These are phyloP conservation scores for Flaveria ramosissima DNA, from an alignment of 129 eudicot species.

Conservation along the genomic window DNA sequence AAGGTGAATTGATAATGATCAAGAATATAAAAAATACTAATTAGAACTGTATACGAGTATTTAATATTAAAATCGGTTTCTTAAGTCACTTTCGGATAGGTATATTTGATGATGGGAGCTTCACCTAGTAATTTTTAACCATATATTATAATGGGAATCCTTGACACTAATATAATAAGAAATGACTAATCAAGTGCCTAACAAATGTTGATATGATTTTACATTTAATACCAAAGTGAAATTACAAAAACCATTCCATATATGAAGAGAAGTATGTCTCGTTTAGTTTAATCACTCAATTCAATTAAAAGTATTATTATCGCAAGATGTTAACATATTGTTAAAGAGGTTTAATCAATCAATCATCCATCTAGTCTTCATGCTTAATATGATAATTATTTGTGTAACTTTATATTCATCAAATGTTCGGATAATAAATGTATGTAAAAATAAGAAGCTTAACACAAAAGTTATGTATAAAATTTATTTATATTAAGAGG, in stretches of 20 bases:
- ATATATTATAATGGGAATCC: no score
- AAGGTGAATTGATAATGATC: no score
- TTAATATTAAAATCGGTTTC: no score
- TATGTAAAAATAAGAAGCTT: neutral
- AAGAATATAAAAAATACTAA: no score
- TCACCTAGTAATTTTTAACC: no score
- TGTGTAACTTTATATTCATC: neutral
- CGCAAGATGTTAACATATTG: neutral
- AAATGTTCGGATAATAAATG: neutral
- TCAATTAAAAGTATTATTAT: neutral
- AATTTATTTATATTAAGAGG: neutral
- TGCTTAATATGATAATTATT: neutral
- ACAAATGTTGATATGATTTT: no score
- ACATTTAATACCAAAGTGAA: no score
- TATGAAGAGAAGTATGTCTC: neutral
- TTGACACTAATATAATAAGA: no score
- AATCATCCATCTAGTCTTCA: neutral
- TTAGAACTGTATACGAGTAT: no score
- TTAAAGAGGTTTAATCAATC: neutral
- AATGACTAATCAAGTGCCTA: no score
- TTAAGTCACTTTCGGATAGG: no score
- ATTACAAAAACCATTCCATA: neutral
- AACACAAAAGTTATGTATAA: neutral
- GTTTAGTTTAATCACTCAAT: neutral
- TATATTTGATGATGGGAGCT: no score